Evolutionary conservation across 2,329 filamentous ascomycete genomes (phyloP).

Genomic region (Fusarium caatingaense): DNA sequence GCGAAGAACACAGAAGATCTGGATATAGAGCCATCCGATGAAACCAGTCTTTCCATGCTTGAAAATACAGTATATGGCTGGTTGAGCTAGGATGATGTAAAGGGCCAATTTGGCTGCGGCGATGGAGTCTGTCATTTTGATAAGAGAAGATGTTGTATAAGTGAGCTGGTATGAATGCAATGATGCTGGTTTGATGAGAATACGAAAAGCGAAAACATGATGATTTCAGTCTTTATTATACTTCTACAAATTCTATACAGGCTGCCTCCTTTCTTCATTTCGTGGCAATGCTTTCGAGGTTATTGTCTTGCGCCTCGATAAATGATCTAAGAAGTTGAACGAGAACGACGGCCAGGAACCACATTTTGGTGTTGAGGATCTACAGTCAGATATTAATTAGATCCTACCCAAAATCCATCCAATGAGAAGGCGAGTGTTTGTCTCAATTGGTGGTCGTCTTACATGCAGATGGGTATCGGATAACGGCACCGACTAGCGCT

Average conservation of each 20-base stretch:
- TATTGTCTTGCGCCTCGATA: neutral
- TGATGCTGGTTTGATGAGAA: neutral
- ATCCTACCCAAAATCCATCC: neutral
- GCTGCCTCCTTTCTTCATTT: neutral
- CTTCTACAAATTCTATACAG: neutral
- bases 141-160: neutral
- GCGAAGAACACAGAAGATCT: conserved; percentile 17
- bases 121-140: conserved; percentile 14
- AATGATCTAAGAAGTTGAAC: neutral
- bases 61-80: conserved; percentile 17
- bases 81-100: conserved; percentile 11
- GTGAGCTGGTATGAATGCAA: neutral
- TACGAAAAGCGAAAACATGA: neutral
- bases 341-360: neutral
- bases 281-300: neutral
- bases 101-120: conserved; percentile 13
- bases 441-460: neutral
- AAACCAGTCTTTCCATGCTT: conserved; percentile 22
- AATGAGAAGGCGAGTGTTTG: neutral
- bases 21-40: conserved; percentile 14
- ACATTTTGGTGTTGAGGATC: neutral
- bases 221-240: conserved; percentile 4
- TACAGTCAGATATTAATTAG: neutral
- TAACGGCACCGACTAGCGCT: neutral
- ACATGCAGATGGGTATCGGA: neutral